phyloP scores from a whole-genome alignment of 2,329 filamentous ascomycete species.

The Phyllosticta citriasiana region DNA sequence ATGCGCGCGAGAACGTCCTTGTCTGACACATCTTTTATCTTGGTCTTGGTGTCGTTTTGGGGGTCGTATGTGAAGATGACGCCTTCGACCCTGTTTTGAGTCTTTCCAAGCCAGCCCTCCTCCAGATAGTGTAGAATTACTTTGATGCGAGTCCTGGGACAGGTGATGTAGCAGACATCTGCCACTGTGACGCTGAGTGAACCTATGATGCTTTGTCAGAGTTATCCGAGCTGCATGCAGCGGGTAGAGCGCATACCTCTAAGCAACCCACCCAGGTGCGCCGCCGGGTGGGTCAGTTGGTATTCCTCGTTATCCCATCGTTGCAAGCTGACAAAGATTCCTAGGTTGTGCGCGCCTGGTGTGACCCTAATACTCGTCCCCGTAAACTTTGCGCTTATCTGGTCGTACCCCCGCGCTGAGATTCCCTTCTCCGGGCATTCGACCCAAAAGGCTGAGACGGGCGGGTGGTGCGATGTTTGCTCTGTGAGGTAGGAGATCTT shows the following conservation, averaged over 20 bases:
- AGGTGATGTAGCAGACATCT: conserved; percentile 80
- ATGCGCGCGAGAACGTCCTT: conserved; percentile 74
- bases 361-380: conserved; percentile 87
- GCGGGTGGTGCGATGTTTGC: conserved; percentile 95
- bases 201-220: conserved; percentile 28
- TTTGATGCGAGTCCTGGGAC: conserved; percentile 82
- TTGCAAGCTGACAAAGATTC: conserved; percentile 85
- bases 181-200: conserved; percentile 84
- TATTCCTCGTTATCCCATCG: conserved; percentile 80
- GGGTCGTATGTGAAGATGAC: conserved; percentile 87
- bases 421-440: conserved; percentile 87
- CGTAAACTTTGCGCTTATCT: conserved; percentile 95
- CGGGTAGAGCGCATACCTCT: conserved; percentile 39
- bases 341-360: conserved; percentile 85
- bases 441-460: conserved; percentile 91
- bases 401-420: conserved; percentile 81
- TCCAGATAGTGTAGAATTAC: conserved; percentile 87
- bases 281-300: conserved; percentile 88
- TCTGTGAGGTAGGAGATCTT: conserved; percentile 92
- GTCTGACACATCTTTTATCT: conserved; percentile 77
- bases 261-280: conserved; percentile 79
- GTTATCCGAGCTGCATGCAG: not conserved
- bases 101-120: conserved; percentile 86
- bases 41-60: conserved; percentile 68
- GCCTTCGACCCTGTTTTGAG: conserved; percentile 85